Evolutionary conservation across 345 rosid genomes (phyloP).

Genomic region (Eucalyptus erythrocorys): DNA sequence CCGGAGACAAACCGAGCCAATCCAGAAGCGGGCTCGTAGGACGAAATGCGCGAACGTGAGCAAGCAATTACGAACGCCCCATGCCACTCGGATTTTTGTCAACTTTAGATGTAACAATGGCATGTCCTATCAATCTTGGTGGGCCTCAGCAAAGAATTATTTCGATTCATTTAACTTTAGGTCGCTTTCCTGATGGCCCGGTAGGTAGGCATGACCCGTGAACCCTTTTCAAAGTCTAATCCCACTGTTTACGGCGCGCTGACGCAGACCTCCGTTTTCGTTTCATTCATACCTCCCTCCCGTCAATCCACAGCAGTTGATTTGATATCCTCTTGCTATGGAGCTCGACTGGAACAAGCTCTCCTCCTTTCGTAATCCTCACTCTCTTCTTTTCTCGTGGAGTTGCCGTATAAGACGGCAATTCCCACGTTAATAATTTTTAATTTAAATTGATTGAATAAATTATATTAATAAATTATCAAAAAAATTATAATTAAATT

Average conservation of each 20-base stretch:
- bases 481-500: fast-evolving
- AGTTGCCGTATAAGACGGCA: neutral
- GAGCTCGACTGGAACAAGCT: neutral
- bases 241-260: neutral
- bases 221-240: neutral
- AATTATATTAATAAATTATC: too few species aligned
- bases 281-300: neutral
- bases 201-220: neutral
- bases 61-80: neutral
- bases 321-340: neutral
- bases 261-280: neutral
- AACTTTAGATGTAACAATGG: neutral
- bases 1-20: neutral
- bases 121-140: neutral
- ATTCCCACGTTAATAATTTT: too few species aligned
- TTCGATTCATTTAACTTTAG: neutral
- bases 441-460: too few species aligned
- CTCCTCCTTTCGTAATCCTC: neutral
- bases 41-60: neutral
- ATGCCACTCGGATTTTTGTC: neutral
- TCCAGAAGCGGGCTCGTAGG: neutral
- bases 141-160: neutral
- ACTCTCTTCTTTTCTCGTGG: neutral
- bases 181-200: neutral
- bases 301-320: neutral